Evolutionary conservation across 2,329 filamentous ascomycete species (phyloP), one percentile per base, ranked within the genome.

Genomic region (Diplodia mutila): DNA sequence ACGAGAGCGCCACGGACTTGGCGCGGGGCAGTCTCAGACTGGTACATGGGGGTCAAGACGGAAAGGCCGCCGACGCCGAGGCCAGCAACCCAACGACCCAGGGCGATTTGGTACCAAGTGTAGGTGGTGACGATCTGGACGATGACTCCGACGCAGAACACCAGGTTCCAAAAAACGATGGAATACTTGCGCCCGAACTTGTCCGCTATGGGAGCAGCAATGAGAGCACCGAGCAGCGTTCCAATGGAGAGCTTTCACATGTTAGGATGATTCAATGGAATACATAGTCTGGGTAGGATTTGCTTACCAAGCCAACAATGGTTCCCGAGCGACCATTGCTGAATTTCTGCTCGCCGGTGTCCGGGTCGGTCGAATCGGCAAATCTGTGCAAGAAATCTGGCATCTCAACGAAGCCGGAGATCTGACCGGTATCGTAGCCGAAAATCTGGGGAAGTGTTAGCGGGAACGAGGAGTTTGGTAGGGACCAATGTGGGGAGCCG

Each of bases 181-280:
- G 87, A 86, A 46, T 85, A 78, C 37, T 86, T 85, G 16, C 89
- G 86, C 27, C 89, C 89, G 55, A 90, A 81, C 3, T 78, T 79
- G 69, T 91, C 89, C 46, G 88, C 86, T 48, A 91, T 79, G 29
- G 85, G 87, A 11, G 87, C 82, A 34, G 80, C 80, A 32, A 80
- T 77, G 2, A 93, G 81, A 6, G 90, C 86, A 32, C 91, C 91
- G 69, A 93, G 87, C 75, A 93, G 91, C 7, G 90, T 93, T 34
- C 91, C 91, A 25, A 89, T 89, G 0, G 59, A 63, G 3, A 63
- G 59, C 59, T 63, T 63, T 37, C 11, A n/a, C 34, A 7, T 9
- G 46, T 63, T 25, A 63, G 59, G 9, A 34, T 89, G 16, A 12
- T 1, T 4, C 8, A 27, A 23, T 21, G 21, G 29, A 23, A 5